These are phyloP conservation scores for Pseudocercospora fijiensis DNA, from an alignment of 2,329 filamentous ascomycete species.

Conservation along the genomic window DNA sequence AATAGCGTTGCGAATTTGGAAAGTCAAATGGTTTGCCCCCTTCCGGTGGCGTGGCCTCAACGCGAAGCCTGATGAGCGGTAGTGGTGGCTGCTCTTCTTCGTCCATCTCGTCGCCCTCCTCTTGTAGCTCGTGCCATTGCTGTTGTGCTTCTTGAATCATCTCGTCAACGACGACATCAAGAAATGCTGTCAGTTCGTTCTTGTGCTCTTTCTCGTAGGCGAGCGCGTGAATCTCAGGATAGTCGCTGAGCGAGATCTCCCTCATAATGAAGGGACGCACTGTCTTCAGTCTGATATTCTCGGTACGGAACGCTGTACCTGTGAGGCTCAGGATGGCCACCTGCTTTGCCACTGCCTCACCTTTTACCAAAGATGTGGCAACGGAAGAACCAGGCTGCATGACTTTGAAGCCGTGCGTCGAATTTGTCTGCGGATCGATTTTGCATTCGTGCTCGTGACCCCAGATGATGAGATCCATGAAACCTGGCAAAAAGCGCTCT, in stretches of 20 bases:
- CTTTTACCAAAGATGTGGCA: slow-evolving; percentile 84
- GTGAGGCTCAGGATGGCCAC: slow-evolving; percentile 82
- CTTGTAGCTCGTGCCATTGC: slow-evolving; percentile 79
- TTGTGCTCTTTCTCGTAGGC: slow-evolving; percentile 61
- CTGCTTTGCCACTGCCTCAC: slow-evolving; percentile 88
- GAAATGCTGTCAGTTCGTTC: slow-evolving; percentile 70
- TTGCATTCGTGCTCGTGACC: slow-evolving; percentile 96
- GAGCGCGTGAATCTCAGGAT: slow-evolving; percentile 72
- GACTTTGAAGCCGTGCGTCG: slow-evolving; percentile 87
- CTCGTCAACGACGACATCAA: slow-evolving; percentile 77
- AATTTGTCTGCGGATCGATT: slow-evolving; percentile 79
- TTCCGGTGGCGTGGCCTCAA: slow-evolving; percentile 83
- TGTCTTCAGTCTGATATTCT: slow-evolving; percentile 79
- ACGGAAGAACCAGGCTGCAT: slow-evolving; percentile 98
- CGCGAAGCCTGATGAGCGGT: slow-evolving; percentile 82
- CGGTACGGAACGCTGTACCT: slow-evolving; percentile 74
- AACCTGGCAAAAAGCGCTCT: slow-evolving; percentile 87
- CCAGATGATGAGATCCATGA: slow-evolving; percentile 90
- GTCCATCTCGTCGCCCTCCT: slow-evolving; percentile 45
- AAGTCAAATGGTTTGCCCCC: slow-evolving; percentile 76
- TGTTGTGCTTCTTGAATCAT: slow-evolving; percentile 81
- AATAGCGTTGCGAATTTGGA: slow-evolving; percentile 95
- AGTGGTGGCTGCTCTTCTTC: slow-evolving; percentile 66
- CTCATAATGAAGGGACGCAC: slow-evolving; percentile 88
- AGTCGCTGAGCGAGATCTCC: slow-evolving; percentile 74